A percentile compares a stretch with the other conserved stretches of the same genome.
Evolutionary conservation across 2,329 filamentous ascomycete genomes (phyloP).

Genomic region (Setomelanomma holmii): DNA sequence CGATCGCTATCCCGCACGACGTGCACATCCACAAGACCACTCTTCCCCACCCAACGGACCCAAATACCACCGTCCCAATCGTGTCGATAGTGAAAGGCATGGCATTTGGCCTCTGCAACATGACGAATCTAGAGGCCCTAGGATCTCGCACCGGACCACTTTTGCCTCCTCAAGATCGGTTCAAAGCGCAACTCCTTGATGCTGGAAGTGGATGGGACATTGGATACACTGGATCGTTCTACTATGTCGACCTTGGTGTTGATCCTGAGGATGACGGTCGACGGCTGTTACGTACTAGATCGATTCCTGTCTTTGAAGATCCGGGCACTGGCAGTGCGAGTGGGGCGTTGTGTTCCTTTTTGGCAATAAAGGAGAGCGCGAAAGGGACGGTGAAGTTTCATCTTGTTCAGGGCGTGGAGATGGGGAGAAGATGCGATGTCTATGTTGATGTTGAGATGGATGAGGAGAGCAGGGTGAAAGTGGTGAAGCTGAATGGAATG

Average conservation of each 20-base stretch:
- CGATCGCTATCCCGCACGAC: constrained; percentile 69
- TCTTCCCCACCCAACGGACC: constrained; percentile 41
- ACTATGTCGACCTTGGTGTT: constrained; percentile 63
- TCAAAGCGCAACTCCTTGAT: constrained; percentile 38
- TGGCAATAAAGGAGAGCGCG: constrained; percentile 42
- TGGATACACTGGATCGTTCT: constrained; percentile 56
- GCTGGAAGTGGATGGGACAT: constrained; percentile 56
- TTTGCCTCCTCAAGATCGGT: constrained; percentile 39
- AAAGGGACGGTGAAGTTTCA: constrained; percentile 29
- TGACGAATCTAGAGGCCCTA: constrained; percentile 63
- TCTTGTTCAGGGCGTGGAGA: constrained; percentile 58
- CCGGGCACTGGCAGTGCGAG: constrained; percentile 58
- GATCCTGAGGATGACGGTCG: constrained; percentile 25
- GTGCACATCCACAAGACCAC: constrained; percentile 64
- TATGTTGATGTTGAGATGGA: constrained; percentile 52
- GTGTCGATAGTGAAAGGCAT: constrained; percentile 71
- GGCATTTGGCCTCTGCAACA: constrained; percentile 69
- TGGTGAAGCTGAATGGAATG: constrained; percentile 49
- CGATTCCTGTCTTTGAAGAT: constrained; percentile 61
- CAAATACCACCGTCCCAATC: constrained; percentile 32
- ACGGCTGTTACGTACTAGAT: constrained; percentile 61
- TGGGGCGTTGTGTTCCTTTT: constrained; percentile 51
- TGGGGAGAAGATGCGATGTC: constrained; percentile 57
- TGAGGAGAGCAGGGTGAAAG: constrained; percentile 44
- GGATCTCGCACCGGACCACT: constrained; percentile 46